Evolutionary conservation across 805 yeast species (phyloP).

Genomic region (Ogataea sp.): DNA sequence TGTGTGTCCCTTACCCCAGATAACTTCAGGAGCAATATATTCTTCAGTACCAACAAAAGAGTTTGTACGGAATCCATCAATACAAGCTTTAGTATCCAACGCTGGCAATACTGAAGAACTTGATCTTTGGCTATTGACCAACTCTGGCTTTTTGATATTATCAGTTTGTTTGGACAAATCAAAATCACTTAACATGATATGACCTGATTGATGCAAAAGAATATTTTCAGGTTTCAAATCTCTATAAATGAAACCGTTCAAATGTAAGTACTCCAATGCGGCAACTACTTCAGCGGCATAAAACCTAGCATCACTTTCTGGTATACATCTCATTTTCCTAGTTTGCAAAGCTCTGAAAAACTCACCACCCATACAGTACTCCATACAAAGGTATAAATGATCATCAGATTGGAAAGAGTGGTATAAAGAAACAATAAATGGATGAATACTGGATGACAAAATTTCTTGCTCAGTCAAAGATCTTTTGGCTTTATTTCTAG

Average conservation of each 20-base stretch:
- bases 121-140: conserved; percentile 33
- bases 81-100: conserved; percentile 88
- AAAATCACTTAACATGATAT: conserved; percentile 94
- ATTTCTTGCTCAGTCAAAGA: conserved; percentile 97
- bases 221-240: conserved; percentile 97
- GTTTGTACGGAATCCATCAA: conserved; percentile 93
- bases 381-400: conserved; percentile 90
- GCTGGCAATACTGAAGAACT: conserved; percentile 37
- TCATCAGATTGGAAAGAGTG: conserved; percentile 96
- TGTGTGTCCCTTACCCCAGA: conserved; percentile 94
- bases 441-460: conserved; percentile 90
- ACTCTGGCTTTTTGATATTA: conserved; percentile 66
- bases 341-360: conserved; percentile 95
- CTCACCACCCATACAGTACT: conserved; percentile 99
- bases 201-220: conserved; percentile 91
- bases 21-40: conserved; percentile 97
- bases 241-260: conserved; percentile 95
- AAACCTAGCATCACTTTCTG: conserved; percentile 84
- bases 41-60: conserved; percentile 99
- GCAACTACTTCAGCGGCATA: conserved; percentile 97
- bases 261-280: conserved; percentile 88
- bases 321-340: conserved; percentile 73
- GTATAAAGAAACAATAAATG: conserved; percentile 91
- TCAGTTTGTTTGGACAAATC: conserved; percentile 88
- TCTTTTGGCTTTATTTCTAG: conserved; percentile 88